Conservation (phyloP, 2,329 filamentous ascomycete species). For the Metarhizium humberi region DNA sequence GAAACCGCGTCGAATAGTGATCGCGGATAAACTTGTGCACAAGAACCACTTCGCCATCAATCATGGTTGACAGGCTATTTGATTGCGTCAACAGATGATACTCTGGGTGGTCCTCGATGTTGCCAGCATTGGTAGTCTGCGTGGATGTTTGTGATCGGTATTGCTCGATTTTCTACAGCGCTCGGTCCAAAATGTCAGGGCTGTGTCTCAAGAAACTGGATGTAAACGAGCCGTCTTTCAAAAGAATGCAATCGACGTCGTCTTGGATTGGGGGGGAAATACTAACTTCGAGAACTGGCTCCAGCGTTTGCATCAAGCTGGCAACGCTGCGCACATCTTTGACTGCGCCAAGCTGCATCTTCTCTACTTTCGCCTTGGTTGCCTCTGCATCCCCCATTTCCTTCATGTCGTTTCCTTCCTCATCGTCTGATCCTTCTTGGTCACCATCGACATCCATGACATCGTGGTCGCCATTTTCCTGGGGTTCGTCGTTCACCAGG, state of each 20-base stretch:
- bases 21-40: slow-evolving; percentile 96
- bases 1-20: slow-evolving; percentile 89
- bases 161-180: slow-evolving; percentile 65
- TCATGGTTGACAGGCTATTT: slow-evolving; percentile 82
- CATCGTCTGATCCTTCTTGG: slow-evolving; percentile 32
- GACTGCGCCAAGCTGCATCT: slow-evolving; percentile 65
- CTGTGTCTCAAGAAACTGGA: slow-evolving; percentile 44
- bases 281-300: slow-evolving; percentile 76
- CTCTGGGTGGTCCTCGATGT: slow-evolving; percentile 85
- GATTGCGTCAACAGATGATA: slow-evolving; percentile 83
- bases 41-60: slow-evolving; percentile 83
- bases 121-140: slow-evolving; percentile 60
- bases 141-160: slow-evolving; percentile 62
- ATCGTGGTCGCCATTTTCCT: slow-evolving; percentile 27
- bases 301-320: slow-evolving; percentile 69
- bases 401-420: slow-evolving; percentile 44
- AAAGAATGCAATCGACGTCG: slow-evolving; percentile 12
- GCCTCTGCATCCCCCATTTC: slow-evolving; percentile 56
- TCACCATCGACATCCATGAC: slow-evolving; percentile 52
- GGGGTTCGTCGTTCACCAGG: slow-evolving; percentile 30
- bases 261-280: slow-evolving; percentile 14
- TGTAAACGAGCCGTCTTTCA: slow-evolving; percentile 49
- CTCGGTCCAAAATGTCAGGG: slow-evolving; percentile 53
- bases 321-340: slow-evolving; percentile 74
- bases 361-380: slow-evolving; percentile 70